Evolutionary conservation across 2,329 filamentous ascomycete species (phyloP).

Genomic region (Neopestalotiopsis sp.): DNA sequence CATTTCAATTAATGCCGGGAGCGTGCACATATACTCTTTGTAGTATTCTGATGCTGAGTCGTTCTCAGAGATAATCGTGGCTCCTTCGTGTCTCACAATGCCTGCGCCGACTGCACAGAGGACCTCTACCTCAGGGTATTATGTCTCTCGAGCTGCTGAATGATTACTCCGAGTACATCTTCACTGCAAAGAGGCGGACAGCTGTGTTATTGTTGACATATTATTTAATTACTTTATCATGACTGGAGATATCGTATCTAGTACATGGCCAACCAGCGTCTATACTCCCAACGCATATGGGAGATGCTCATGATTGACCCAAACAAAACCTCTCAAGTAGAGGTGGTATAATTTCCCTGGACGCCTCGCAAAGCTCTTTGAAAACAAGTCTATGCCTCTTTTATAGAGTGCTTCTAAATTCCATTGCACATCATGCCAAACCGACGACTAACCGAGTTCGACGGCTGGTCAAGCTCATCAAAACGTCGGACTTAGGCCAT

Average conservation of each 20-base stretch:
- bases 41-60: too few relatives aligned
- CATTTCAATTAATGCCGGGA: background rate
- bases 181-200: too few relatives aligned
- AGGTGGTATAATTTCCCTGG: slow-evolving; percentile 1
- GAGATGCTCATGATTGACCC: background rate
- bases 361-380: slow-evolving; percentile 5
- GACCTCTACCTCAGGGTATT: too few relatives aligned
- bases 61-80: too few relatives aligned
- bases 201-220: background rate
- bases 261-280: slow-evolving; percentile 3
- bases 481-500: slow-evolving; percentile 2
- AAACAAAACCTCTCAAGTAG: background rate
- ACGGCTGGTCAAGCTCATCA: background rate
- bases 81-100: too few relatives aligned
- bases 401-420: background rate
- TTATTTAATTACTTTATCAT: slow-evolving; percentile 4
- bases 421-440: background rate
- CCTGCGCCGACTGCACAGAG: too few relatives aligned
- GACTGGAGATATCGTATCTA: slow-evolving; percentile 12
- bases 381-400: background rate
- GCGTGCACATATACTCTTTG: too few relatives aligned
- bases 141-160: background rate
- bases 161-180: background rate
- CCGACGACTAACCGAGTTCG: background rate
- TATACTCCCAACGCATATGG: background rate